Percentiles rank a stretch among this genome's conserved stretches.
Conservation (phyloP, 2,329 filamentous ascomycete species). For the Trichoderma sp. region DNA sequence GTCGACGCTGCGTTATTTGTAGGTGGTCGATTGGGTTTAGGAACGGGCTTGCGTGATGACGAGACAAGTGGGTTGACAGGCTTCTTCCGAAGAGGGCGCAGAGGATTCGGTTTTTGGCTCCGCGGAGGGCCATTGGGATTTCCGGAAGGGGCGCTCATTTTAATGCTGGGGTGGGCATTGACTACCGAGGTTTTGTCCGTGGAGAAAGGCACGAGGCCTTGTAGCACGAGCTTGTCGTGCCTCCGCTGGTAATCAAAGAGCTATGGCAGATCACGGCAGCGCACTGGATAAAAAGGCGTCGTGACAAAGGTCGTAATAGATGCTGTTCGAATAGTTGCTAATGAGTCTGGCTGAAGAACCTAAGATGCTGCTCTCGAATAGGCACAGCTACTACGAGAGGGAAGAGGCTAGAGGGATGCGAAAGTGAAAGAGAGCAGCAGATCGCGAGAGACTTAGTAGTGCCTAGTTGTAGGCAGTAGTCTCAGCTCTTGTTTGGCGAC, state of each 20-base stretch:
- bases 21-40: constrained; percentile 30
- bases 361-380: background rate
- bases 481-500: background rate
- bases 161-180: constrained; percentile 25
- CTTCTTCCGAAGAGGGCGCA: constrained; percentile 45
- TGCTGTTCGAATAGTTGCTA: background rate
- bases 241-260: background rate
- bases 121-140: constrained; percentile 39
- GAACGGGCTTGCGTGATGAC: constrained; percentile 52
- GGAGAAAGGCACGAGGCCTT: constrained; percentile 7
- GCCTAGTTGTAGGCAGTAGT: constrained; percentile 4
- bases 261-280: background rate
- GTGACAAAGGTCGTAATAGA: constrained; percentile 8
- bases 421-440: background rate
- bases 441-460: background rate
- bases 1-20: constrained; percentile 23
- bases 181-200: background rate
- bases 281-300: background rate
- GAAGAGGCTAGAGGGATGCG: background rate
- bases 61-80: constrained; percentile 65
- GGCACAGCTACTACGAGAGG: background rate
- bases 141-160: constrained; percentile 49
- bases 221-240: constrained; percentile 12
- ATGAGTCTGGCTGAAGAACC: background rate
- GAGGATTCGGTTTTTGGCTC: constrained; percentile 39